These are phyloP conservation scores for Yamadazyma jaroonii DNA, from an alignment of 1,139 yeast species.

Conservation along the genomic window DNA sequence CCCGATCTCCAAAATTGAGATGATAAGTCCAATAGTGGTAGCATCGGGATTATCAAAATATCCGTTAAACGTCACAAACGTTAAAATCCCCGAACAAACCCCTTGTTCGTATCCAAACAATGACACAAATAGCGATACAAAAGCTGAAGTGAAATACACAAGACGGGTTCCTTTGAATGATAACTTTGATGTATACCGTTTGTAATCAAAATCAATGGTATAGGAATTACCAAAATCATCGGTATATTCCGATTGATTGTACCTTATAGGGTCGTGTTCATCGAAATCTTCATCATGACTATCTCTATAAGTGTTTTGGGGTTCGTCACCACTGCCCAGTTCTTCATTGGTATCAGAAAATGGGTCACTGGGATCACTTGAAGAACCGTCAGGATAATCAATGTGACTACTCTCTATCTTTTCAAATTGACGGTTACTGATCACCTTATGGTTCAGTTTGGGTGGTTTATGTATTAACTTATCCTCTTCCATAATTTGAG, in stretches of 20 bases:
- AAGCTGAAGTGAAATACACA: slow-evolving; percentile 74
- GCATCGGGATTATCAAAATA: slow-evolving; percentile 47
- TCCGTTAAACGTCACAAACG: slow-evolving; percentile 41
- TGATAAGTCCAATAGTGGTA: slow-evolving; percentile 47
- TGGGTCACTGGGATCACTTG: not conserved
- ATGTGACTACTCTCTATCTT: slow-evolving; percentile 7
- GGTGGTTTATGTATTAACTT: slow-evolving; percentile 2
- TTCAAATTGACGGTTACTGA: slow-evolving; percentile 8
- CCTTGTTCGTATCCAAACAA: slow-evolving; percentile 92
- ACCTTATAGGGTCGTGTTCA: slow-evolving; percentile 14
- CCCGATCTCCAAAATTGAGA: slow-evolving; percentile 52
- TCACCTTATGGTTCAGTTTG: slow-evolving; percentile 5
- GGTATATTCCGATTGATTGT: slow-evolving; percentile 11
- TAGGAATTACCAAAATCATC: slow-evolving; percentile 39
- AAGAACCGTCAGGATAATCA: slow-evolving; percentile 5
- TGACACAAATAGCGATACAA: slow-evolving; percentile 81
- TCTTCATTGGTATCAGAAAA: slow-evolving; percentile 3
- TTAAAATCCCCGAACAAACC: slow-evolving; percentile 74
- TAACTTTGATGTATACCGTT: slow-evolving; percentile 30
- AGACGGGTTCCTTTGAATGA: slow-evolving; percentile 41
- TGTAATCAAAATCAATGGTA: slow-evolving; percentile 35
- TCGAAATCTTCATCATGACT: slow-evolving; percentile 8
- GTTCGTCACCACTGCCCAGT: not conserved
- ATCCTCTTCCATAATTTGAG: slow-evolving; percentile 4
- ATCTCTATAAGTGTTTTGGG: not conserved